Percentiles rank a stretch among this genome's conserved stretches.
These are phyloP conservation scores for Peniophora sp. DNA, from an alignment of 1,284 basidiomycete genomes.

Conservation along the genomic window DNA sequence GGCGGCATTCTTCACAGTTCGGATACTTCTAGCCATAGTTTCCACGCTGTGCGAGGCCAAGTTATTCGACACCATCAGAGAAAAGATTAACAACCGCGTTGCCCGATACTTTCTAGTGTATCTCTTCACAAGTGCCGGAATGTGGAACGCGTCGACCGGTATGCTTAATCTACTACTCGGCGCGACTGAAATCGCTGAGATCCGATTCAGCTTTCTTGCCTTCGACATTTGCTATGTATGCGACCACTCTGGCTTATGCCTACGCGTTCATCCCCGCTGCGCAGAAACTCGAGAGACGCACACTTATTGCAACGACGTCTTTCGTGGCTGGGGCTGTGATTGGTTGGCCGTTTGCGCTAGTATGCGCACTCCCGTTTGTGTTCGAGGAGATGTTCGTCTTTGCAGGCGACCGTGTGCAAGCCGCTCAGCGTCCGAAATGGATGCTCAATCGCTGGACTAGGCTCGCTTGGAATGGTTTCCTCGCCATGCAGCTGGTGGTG, in stretches of 20 bases:
- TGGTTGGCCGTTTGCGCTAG: constrained; percentile 93
- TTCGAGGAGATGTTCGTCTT: constrained; percentile 83
- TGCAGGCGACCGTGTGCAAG: constrained; percentile 63
- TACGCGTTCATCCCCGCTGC: constrained; percentile 66
- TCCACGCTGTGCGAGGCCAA: constrained; percentile 78
- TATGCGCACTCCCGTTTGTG: constrained; percentile 84
- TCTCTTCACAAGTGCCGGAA: constrained; percentile 80
- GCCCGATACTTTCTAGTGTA: constrained; percentile 89
- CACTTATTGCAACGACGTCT: constrained; percentile 55
- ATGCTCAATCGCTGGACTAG: constrained; percentile 53
- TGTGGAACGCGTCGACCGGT: constrained; percentile 89
- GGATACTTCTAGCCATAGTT: constrained; percentile 71
- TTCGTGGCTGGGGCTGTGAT: constrained; percentile 84
- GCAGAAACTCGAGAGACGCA: constrained; percentile 44
- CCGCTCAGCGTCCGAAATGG: constrained; percentile 47
- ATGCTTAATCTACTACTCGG: background rate
- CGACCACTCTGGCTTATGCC: constrained; percentile 76
- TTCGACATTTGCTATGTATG: constrained; percentile 93
- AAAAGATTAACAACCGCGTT: constrained; percentile 81
- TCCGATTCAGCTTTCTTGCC: constrained; percentile 67
- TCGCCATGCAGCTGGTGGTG: constrained; percentile 64
- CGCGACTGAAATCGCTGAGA: background rate
- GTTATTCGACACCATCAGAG: constrained; percentile 78
- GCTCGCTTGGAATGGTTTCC: constrained; percentile 47
- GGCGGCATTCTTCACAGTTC: constrained; percentile 82